These are phyloP conservation scores for Talaromyces marneffei DNA, from an alignment of 2,329 filamentous ascomycete genomes.

Conservation along the genomic window DNA sequence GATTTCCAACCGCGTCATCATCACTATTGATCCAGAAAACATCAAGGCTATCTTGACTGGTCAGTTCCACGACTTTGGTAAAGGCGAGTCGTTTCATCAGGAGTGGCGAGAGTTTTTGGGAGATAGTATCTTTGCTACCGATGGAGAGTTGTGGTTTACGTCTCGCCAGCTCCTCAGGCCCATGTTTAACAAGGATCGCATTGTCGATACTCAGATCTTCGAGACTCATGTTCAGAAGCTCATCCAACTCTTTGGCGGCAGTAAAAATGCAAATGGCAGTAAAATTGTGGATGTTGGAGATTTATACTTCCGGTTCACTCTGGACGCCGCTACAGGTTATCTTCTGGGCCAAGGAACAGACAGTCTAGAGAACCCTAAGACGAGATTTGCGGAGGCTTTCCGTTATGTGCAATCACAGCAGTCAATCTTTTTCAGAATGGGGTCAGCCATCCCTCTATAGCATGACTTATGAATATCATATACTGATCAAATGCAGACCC, in stretches of 20 bases:
- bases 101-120: slow-evolving; percentile 54
- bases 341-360: slow-evolving; percentile 65
- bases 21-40: slow-evolving; percentile 73
- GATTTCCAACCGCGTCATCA: slow-evolving; percentile 33
- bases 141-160: slow-evolving; percentile 71
- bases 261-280: slow-evolving; percentile 64
- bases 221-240: slow-evolving; percentile 66
- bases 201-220: slow-evolving; percentile 74
- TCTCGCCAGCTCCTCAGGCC: slow-evolving; percentile 80
- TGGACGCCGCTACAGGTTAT: slow-evolving; percentile 76
- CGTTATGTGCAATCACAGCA: slow-evolving; percentile 68
- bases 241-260: slow-evolving; percentile 51
- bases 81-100: slow-evolving; percentile 66
- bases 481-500: slow-evolving; percentile 40
- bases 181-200: slow-evolving; percentile 78
- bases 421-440: slow-evolving; percentile 71
- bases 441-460: slow-evolving; percentile 53
- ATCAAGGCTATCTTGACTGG: slow-evolving; percentile 74
- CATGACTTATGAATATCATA: slow-evolving; percentile 11
- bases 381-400: slow-evolving; percentile 72
- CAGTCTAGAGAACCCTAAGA: slow-evolving; percentile 50
- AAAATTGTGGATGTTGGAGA: slow-evolving; percentile 63
- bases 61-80: slow-evolving; percentile 72
- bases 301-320: slow-evolving; percentile 52
- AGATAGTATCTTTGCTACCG: slow-evolving; percentile 72